Percentiles rank a stretch among this genome's conserved stretches.
Evolutionary conservation across 1,139 yeast genomes (phyloP).

Genomic region (Suhomyces panamericanus): DNA sequence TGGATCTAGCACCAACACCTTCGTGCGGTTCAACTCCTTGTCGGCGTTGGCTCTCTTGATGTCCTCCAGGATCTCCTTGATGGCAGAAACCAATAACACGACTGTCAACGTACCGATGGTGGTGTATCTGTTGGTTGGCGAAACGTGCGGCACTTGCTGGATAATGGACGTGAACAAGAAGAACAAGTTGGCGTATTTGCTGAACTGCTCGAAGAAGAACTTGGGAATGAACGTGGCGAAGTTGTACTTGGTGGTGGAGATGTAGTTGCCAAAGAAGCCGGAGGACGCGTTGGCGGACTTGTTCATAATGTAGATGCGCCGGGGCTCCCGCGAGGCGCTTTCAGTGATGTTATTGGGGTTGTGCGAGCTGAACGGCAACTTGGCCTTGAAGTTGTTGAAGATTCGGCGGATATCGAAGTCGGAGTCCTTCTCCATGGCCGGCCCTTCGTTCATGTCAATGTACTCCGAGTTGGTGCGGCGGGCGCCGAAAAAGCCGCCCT

Average conservation of each 20-base stretch:
- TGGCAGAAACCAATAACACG: constrained; percentile 85
- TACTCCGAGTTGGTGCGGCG: constrained; percentile 15
- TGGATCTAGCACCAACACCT: constrained; percentile 67
- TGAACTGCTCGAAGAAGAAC: constrained; percentile 92
- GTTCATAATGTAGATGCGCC: constrained; percentile 71
- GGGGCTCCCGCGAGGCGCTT: constrained; percentile 42
- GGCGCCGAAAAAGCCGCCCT: constrained; percentile 18
- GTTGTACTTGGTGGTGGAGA: constrained; percentile 96
- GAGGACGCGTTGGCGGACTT: constrained; percentile 51
- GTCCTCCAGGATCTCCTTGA: constrained; percentile 90
- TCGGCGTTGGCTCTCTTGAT: constrained; percentile 87
- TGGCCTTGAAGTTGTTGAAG: constrained; percentile 45
- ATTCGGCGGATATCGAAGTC: constrained; percentile 62
- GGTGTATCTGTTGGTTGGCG: constrained; percentile 95
- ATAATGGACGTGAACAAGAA: constrained; percentile 89
- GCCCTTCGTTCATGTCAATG: constrained; percentile 17
- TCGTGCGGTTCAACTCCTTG: constrained; percentile 81
- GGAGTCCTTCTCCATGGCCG: constrained; percentile 18
- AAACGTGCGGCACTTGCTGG: constrained; percentile 95
- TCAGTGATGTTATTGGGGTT: constrained; percentile 9
- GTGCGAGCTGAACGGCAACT: constrained; percentile 26
- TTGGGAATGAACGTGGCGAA: constrained; percentile 92
- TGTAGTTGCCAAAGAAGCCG: constrained; percentile 77
- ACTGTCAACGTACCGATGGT: constrained; percentile 88
- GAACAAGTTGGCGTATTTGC: constrained; percentile 94